Evolutionary conservation across 164 flowering plant species (phyloP).

Genomic region (Euptelea pleiosperma): DNA sequence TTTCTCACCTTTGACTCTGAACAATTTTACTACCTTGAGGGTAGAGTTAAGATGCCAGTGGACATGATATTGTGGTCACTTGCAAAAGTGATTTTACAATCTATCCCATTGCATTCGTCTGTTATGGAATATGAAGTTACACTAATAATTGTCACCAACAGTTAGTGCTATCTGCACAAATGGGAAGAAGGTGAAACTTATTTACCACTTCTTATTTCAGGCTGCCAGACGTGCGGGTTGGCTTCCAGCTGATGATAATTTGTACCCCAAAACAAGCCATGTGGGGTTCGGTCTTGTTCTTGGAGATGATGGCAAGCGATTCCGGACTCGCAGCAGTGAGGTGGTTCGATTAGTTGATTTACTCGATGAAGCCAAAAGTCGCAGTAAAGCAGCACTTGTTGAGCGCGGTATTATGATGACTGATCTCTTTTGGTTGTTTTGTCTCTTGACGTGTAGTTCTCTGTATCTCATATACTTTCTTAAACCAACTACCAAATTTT

Average conservation of each 20-base stretch:
- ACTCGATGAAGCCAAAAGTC: constrained; percentile 92
- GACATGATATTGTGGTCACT: not conserved
- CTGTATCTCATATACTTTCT: not conserved
- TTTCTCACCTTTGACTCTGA: not conserved
- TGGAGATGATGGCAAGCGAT: constrained; percentile 95
- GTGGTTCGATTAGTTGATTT: constrained; percentile 88
- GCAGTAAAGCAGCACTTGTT: constrained; percentile 67
- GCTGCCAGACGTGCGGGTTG: constrained; percentile 88
- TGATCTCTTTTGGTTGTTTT: not conserved
- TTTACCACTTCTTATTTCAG: constrained; percentile 36
- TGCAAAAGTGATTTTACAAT: too few species aligned
- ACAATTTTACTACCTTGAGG: too few species aligned
- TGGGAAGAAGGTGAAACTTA: not conserved
- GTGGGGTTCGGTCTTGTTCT: constrained; percentile 98
- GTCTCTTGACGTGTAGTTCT: not conserved
- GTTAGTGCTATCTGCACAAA: not conserved
- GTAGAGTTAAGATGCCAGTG: too few species aligned
- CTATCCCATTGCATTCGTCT: too few species aligned
- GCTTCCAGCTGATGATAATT: constrained; percentile 58
- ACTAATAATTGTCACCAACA: not conserved
- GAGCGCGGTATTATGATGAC: constrained; percentile 55
- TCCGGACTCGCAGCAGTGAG: constrained; percentile 76
- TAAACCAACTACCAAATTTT: not conserved
- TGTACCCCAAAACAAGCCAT: constrained; percentile 73
- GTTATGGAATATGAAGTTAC: not conserved